Evolutionary conservation across 2,329 filamentous ascomycete species (phyloP).

Genomic region (Aureobasidium sp.): DNA sequence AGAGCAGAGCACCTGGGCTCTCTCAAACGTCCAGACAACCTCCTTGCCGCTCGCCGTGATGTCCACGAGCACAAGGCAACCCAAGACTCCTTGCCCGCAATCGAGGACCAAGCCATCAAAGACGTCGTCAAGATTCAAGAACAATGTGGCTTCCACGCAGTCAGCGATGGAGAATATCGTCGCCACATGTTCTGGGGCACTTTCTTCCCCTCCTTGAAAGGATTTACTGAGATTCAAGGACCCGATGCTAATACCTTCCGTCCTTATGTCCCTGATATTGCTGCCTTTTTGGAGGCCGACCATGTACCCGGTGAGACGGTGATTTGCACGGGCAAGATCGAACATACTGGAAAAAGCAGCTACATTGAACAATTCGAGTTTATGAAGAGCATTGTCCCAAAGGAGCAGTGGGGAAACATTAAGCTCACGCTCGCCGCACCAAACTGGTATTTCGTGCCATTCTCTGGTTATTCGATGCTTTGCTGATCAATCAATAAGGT

Average conservation of each 20-base stretch:
- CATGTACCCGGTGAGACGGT: constrained; percentile 51
- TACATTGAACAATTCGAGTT: constrained; percentile 54
- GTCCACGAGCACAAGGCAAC: constrained; percentile 46
- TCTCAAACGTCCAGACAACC: constrained; percentile 53
- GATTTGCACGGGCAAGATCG: constrained; percentile 52
- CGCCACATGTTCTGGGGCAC: constrained; percentile 49
- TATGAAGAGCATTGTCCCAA: constrained; percentile 52
- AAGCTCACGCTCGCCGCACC: constrained; percentile 35
- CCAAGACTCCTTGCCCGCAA: constrained; percentile 45
- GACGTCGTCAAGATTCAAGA: constrained; percentile 57
- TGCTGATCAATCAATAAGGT: constrained; percentile 44
- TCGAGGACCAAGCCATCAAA: constrained; percentile 58
- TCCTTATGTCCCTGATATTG: constrained; percentile 47
- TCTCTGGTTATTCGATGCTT: neutral
- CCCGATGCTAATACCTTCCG: constrained; percentile 47
- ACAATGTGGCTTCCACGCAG: constrained; percentile 51
- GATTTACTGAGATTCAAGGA: constrained; percentile 46
- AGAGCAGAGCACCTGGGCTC: constrained; percentile 52
- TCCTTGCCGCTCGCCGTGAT: constrained; percentile 50
- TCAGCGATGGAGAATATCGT: constrained; percentile 60
- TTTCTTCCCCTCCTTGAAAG: constrained; percentile 49
- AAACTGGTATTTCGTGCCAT: constrained; percentile 20
- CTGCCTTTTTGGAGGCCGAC: constrained; percentile 53
- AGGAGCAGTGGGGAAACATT: constrained; percentile 58
- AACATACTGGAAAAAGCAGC: constrained; percentile 47